phyloP scores from a whole-genome alignment of 2,329 filamentous ascomycete species.

The Ceratocystis albifundus region DNA sequence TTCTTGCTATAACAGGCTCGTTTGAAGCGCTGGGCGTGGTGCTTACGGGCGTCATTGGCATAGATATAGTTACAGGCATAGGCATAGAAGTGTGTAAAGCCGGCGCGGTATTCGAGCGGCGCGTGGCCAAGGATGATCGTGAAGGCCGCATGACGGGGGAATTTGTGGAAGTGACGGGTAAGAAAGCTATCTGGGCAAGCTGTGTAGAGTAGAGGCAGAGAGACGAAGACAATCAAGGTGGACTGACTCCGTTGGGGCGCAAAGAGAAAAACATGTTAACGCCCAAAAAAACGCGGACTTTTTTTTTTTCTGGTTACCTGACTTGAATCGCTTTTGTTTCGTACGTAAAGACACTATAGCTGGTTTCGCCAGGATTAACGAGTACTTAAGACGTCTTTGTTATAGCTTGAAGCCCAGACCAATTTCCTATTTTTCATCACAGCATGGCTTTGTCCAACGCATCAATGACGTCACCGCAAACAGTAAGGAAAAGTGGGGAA shows the following conservation, averaged over 20 bases:
- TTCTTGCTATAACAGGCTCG: background rate
- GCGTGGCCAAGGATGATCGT: background rate
- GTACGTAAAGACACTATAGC: background rate
- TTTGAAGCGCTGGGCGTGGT: background rate
- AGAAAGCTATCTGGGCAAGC: background rate
- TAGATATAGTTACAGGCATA: too few species aligned
- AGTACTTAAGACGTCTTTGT: background rate
- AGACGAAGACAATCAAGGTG: background rate
- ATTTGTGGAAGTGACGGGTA: background rate
- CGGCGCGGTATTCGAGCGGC: background rate
- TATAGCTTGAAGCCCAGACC: conserved; percentile 1
- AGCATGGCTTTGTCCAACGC: background rate
- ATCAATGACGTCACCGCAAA: conserved; percentile 4
- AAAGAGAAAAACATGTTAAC: background rate
- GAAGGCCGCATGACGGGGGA: background rate
- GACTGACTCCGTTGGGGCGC: background rate
- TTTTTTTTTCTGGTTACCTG: too few species aligned
- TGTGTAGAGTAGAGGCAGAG: background rate
- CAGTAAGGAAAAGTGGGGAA: background rate
- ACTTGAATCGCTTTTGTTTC: too few species aligned
- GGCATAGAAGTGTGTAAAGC: background rate
- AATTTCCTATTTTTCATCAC: background rate
- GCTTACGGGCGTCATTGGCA: background rate
- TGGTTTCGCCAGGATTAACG: background rate
- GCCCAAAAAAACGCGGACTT: background rate